Base-by-base conservation (phyloP, 352 stramenopile species). In the Pythium insidiosum region DNA sequence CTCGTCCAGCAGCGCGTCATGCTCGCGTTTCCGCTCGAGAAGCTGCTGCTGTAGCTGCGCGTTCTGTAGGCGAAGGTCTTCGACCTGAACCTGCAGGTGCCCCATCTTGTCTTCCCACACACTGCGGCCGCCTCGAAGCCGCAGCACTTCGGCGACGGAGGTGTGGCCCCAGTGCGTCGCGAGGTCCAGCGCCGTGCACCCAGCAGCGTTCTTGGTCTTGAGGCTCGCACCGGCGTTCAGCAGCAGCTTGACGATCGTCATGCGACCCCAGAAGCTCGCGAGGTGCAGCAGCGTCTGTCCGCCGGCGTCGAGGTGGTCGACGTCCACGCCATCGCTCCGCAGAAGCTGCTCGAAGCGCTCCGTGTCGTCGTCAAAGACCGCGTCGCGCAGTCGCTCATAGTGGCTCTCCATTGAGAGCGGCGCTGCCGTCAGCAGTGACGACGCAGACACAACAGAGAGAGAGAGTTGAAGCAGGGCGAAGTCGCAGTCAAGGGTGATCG, bases 81-180 rank as follows among this genome's bases (percentile, higher is more conserved):
- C 73, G 6, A 84, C 55, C 13, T 79, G 50, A 11, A 80, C 57
- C 35, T 88, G 76, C n/a, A 88, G 47, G 1, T 70, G 44, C 1
- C 73, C 73, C 21, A 88, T 55, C 33, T 88, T 88, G 38, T 83
- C 73, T 62, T 88, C 73, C 73, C 76, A 88, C 6, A 84, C 73
- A 25, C 73, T 86, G 34, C 53, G 63, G 5, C 70, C 76, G 22
- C 76, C 76, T 20, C 76, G 59, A 2, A 84, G 47, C 11, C 71
- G 73, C 42, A 88, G 77, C 6, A 88, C 60, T 53, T 88, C 73
- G 0, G 76, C 76, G 0, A 82, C 73, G 1, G 68, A 53, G 2
- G 76, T 84, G 47, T 88, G 76, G 19, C 76, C 73, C 76, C 76
- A 88, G 42, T 88, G 76, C 1, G 66, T 84, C 10, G 76, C 73